phyloP scores from a whole-genome alignment of 805 yeast genomes.

The Spathaspora hagerdaliae region DNA sequence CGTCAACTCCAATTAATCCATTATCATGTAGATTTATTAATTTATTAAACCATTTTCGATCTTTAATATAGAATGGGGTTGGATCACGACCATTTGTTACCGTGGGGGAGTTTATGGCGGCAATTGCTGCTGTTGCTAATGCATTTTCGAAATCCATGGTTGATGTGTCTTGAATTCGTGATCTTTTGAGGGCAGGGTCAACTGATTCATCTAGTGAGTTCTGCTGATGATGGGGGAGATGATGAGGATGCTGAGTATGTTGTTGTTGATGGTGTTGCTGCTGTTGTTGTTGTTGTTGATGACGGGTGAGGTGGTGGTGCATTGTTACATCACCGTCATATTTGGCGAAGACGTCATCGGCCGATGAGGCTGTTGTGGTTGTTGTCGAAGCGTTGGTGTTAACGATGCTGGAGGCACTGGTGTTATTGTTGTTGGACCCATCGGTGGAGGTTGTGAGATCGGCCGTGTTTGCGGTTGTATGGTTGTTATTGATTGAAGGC shows the following conservation, averaged over 20 bases:
- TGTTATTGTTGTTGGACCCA: background rate
- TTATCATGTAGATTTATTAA: conserved; percentile 24
- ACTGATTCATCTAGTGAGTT: conserved; percentile 19
- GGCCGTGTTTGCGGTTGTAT: background rate
- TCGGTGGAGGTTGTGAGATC: background rate
- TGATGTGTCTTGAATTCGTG: conserved; percentile 11
- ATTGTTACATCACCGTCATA: background rate
- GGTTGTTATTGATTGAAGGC: too few relatives aligned
- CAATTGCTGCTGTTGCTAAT: conserved; percentile 26
- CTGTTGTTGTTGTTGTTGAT: conserved; percentile 1
- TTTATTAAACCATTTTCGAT: conserved; percentile 34
- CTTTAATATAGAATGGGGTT: conserved; percentile 28
- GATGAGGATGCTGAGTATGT: background rate
- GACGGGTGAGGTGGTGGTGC: background rate
- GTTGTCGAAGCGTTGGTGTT: too few relatives aligned
- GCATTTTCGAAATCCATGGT: conserved; percentile 21
- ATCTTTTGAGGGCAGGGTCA: conserved; percentile 25
- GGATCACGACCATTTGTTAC: conserved; percentile 19
- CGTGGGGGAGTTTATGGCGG: conserved; percentile 28
- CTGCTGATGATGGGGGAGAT: background rate
- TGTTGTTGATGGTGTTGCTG: too few relatives aligned
- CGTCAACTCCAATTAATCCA: conserved; percentile 22
- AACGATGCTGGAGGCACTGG: background rate
- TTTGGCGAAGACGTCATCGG: too few relatives aligned
- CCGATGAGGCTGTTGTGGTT: too few relatives aligned